Base-by-base conservation (phyloP, 805 yeast species). In the Isabelozyma gotoi region DNA sequence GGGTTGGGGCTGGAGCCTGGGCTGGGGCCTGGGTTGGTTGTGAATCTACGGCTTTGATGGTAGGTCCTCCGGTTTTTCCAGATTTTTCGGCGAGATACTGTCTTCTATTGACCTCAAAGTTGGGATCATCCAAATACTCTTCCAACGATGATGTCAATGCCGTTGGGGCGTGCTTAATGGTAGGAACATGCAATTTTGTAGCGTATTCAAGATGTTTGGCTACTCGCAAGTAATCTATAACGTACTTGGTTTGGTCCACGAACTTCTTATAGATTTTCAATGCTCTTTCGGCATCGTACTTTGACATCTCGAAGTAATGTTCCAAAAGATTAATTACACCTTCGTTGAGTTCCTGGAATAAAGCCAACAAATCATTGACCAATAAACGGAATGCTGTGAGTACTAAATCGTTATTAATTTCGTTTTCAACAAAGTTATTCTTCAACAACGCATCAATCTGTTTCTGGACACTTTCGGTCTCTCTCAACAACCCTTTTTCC, bases 161-260 rank as follows among this genome's bases (percentile, higher is more conserved):
- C 2, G 97, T 91, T 17, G 97, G 97, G 1, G 98, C 98, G 66
- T 94, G 99, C 60, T 88, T 88, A 48, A 94, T 91, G 11, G 96
- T 91, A 31, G 99, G 99, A 27, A 94, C 96, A 56, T 85, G 91
- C 51, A 92, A 71, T 56, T 90, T 90, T 2, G 97, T 90, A 10
- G 90, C 80, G 58, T 82, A 80, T 64, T 88, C 96, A 51, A 88
- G 73, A 61, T 85, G 89, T 59, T 94, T 92, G 4, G 98, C 99
- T 12, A 85, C 82, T 55, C 95, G 81, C 56, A 94, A 74, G 63
- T 86, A 94, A 52, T 83, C 84, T 20, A 94, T 94, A 7, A 92
- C 98, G 58, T 82, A 84, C 42, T 83, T 82, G 2, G 98, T 94
- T 59, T 89, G 81, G 46, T 81, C 84, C 33, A 90, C 95, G 65